Percentiles rank a stretch among this genome's conserved stretches.
Evolutionary conservation across 768 basidiomycete genomes (phyloP).

Genomic region (Mycena crocata): DNA sequence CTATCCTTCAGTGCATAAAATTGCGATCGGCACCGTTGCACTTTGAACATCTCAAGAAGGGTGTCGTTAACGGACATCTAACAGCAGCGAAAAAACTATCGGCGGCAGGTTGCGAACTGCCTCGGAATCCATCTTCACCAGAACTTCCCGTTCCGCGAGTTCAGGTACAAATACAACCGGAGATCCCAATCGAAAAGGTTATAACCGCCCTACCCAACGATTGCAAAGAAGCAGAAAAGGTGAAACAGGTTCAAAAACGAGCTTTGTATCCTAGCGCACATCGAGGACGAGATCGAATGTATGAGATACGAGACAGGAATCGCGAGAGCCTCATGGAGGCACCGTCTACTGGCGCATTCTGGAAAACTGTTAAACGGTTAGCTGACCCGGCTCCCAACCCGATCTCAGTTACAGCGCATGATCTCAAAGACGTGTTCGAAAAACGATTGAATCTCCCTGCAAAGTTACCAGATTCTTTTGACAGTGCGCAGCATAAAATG

Average conservation of each 20-base stretch:
- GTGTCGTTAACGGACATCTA: neutral
- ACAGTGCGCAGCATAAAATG: conserved; percentile 3
- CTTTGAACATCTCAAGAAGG: conserved; percentile 11
- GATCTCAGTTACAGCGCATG: conserved; percentile 7
- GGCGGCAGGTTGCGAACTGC: neutral
- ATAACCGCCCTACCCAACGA: neutral
- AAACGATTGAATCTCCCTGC: conserved; percentile 6
- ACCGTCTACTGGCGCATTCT: neutral
- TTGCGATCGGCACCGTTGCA: neutral
- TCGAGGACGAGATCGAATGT: neutral
- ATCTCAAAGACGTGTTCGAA: neutral
- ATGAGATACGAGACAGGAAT: conserved; percentile 2
- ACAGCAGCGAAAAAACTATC: neutral
- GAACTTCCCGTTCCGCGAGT: neutral
- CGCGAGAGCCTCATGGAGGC: conserved; percentile 1
- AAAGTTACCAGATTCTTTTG: neutral
- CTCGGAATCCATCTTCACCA: neutral
- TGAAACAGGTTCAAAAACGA: no score
- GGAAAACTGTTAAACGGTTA: conserved; percentile 3
- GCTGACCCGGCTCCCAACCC: conserved; percentile 3
- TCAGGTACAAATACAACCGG: neutral
- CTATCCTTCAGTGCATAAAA: conserved; percentile 1
- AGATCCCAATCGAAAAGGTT: neutral
- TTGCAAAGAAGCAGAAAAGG: no score
- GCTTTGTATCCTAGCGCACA: conserved; percentile 1